Evolutionary conservation across 441 rosid genomes (phyloP).

Genomic region (Breynia disticha): DNA sequence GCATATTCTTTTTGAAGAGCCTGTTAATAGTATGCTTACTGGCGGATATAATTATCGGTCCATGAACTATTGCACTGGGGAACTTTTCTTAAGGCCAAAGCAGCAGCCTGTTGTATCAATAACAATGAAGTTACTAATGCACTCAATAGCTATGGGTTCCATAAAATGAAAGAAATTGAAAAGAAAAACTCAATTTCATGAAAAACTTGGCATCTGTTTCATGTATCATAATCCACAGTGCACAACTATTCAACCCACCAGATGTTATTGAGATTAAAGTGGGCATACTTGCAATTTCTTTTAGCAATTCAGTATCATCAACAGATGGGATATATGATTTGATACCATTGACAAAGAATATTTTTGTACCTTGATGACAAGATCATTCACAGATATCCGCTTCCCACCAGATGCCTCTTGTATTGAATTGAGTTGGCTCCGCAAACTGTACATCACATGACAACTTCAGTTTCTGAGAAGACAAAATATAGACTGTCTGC

Average conservation of each 20-base stretch:
- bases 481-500: neutral
- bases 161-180: no score
- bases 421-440: conserved; percentile 63
- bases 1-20: conserved; percentile 1
- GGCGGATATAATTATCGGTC: conserved; percentile 85
- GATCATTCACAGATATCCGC: conserved; percentile 81
- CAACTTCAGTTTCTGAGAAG: conserved; percentile 3
- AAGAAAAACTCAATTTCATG: no score
- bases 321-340: neutral
- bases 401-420: conserved; percentile 91
- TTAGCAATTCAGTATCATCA: neutral
- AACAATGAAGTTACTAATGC: conserved; percentile 7
- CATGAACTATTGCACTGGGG: conserved; percentile 98
- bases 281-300: neutral
- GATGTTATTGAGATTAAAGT: no score
- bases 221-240: no score
- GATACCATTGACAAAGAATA: neutral
- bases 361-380: conserved; percentile 69
- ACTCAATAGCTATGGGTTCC: no score
- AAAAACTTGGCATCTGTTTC: no score
- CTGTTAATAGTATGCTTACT: conserved; percentile 38
- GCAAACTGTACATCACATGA: conserved; percentile 40
- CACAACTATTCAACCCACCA: no score
- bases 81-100: conserved; percentile 80
- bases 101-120: conserved; percentile 62